Evolutionary conservation across 129 eudicot species (phyloP).

Genomic region (Daucus carota): DNA sequence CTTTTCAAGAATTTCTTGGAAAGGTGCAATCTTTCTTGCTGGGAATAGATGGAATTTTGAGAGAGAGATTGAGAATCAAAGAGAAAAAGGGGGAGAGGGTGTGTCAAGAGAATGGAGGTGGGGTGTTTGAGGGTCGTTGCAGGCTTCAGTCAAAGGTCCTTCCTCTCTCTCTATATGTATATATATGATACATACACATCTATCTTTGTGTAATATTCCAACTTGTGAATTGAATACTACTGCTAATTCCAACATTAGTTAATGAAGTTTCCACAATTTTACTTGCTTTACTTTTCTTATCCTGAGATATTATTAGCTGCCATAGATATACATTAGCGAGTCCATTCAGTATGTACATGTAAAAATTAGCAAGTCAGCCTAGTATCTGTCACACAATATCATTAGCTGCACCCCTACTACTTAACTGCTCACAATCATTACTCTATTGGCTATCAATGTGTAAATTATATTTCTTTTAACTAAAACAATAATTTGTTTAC

Average conservation of each 20-base stretch:
- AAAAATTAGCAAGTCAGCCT: neutral
- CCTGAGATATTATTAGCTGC: neutral
- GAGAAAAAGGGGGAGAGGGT: neutral
- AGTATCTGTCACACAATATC: neutral
- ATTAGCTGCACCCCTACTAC: neutral
- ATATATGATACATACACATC: neutral
- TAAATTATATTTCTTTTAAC: no score
- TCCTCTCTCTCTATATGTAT: neutral
- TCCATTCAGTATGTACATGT: neutral
- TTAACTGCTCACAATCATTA: neutral
- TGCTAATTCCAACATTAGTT: neutral
- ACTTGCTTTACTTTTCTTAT: neutral
- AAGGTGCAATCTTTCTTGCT: slow-evolving; percentile 6
- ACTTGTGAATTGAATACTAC: slow-evolving; percentile 5
- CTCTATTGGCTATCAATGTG: no score
- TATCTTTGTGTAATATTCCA: slow-evolving; percentile 9
- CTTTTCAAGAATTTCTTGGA: neutral
- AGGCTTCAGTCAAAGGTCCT: slow-evolving; percentile 14
- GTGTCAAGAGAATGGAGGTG: slow-evolving; percentile 11
- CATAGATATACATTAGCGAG: no score
- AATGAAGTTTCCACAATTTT: neutral
- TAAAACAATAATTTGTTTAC: no score
- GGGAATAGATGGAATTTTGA: neutral
- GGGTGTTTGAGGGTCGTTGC: slow-evolving; percentile 15
- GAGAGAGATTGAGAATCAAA: slow-evolving; percentile 1